Evolutionary conservation across 2,329 filamentous ascomycete species (phyloP), one percentile per base, ranked within the genome.

Genomic region (Alternaria consortialis): DNA sequence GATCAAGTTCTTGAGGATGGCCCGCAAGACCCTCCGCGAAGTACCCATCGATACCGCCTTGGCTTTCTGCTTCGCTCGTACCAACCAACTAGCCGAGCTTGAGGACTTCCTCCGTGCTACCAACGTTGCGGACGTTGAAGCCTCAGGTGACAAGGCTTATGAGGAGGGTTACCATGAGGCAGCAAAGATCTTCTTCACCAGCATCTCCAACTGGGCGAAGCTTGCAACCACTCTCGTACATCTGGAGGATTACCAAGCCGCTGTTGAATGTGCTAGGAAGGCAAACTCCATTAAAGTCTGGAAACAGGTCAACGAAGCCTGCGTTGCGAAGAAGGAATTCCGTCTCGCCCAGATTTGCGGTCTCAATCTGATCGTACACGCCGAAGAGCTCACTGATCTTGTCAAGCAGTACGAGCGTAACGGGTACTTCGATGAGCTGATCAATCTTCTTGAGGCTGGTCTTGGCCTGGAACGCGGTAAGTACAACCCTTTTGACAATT

Each of bases 131-230:
- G 94, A 99, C 78, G 87, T 98, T 55, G 95, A 99, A 78, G 92
- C 95, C 71, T 98, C 93, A 61, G 95, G 95, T 84, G 95, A 99
- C 86, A 97, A 97, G 85, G 94, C 95, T 23, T 98, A 97, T 70
- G 91, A 90, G 65, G 95, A 99, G 82, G 94, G 94, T 62, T 90
- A 92, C 75, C 94, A 95, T 75, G 91, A 98, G 84, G 95, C 95
- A 43, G 93, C 95, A 67, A 99, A 99, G 88, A 98, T 99, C 76
- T 99, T 98, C 87, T 99, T 90, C 84, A 93, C 89, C 57, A 98
- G 92, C 83, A 97, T 99, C 78, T 99, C 95, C 56, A 99, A 99
- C 87, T 99, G 95, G 95, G 94, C 94, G 57, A 99, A 99, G 85
- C 89, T 99, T 73, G 94, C 95, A 13, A 98, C 95, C 11, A 99